Percentiles rank a stretch among this genome's conserved stretches.
phyloP scores from a whole-genome alignment of 768 basidiomycete genomes.

The Trametes villosa region DNA sequence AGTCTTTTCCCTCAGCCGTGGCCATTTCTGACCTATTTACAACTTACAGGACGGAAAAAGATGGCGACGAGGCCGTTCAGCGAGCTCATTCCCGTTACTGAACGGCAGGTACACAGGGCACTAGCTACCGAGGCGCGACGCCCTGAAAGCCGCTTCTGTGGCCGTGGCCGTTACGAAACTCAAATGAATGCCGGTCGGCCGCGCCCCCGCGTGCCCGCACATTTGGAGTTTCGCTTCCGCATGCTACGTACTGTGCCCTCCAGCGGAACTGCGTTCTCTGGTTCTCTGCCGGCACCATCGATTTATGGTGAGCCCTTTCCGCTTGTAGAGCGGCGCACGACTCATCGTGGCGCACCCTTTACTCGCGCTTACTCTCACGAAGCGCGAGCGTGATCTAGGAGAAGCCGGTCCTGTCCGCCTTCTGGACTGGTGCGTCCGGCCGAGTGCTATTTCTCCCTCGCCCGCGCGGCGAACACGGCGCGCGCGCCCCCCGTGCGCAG shows the following conservation, averaged over 20 bases:
- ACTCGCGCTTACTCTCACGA: background rate
- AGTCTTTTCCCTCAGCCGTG: too few species aligned
- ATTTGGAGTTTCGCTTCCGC: background rate
- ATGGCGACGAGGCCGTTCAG: too few species aligned
- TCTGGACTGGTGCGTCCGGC: background rate
- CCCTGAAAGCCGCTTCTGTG: background rate
- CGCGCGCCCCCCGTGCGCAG: background rate
- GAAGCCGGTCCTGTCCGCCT: background rate
- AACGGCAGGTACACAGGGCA: background rate
- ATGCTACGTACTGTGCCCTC: background rate
- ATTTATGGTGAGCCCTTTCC: background rate
- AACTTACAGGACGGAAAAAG: too few species aligned
- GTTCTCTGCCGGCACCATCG: background rate
- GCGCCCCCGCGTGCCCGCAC: background rate
- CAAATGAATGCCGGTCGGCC: background rate
- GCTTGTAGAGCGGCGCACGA: too few species aligned
- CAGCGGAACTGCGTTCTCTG: too few species aligned
- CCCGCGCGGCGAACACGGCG: background rate
- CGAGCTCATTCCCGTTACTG: too few species aligned
- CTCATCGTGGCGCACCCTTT: background rate
- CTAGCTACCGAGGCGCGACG: conserved; percentile 1
- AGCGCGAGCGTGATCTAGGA: background rate
- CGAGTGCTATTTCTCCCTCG: background rate
- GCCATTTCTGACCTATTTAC: too few species aligned
- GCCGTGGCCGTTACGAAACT: background rate